phyloP scores from a whole-genome alignment of 108 stramenopile genomes.

The Skeletonema potamos region DNA sequence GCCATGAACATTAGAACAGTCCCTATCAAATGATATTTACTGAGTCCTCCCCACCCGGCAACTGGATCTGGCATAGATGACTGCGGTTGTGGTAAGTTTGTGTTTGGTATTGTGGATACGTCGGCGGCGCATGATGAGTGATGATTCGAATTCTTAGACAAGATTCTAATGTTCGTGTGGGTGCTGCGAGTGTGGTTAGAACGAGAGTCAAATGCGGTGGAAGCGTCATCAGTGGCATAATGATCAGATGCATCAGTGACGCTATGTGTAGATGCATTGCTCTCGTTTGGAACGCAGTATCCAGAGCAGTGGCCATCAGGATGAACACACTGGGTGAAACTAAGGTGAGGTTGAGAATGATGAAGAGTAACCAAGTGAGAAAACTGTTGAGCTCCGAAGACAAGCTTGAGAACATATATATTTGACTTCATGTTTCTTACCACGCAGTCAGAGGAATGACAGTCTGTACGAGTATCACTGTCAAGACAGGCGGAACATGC shows the following conservation, averaged over 20 bases:
- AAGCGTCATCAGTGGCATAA: background rate
- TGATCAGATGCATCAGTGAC: background rate
- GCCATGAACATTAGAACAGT: slow-evolving; percentile 64
- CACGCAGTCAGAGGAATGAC: slow-evolving; percentile 75
- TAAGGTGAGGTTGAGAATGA: background rate
- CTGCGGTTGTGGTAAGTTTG: slow-evolving; percentile 7
- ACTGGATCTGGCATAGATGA: slow-evolving; percentile 27
- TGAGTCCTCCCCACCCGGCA: slow-evolving; percentile 71
- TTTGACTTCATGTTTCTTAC: slow-evolving; percentile 16
- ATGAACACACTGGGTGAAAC: slow-evolving; percentile 68
- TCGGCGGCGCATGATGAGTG: slow-evolving; percentile 7
- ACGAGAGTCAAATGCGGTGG: background rate
- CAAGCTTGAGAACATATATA: background rate
- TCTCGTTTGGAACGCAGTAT: slow-evolving; percentile 9
- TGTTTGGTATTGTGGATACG: slow-evolving; percentile 1
- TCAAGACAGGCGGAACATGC: slow-evolving; percentile 82
- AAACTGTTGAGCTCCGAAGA: background rate
- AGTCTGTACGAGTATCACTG: slow-evolving; percentile 81
- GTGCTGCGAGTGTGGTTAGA: background rate
- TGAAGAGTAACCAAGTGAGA: background rate
- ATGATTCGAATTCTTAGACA: background rate
- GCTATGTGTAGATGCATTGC: background rate
- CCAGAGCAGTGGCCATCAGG: slow-evolving; percentile 56
- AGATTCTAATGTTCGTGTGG: background rate
- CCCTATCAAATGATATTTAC: slow-evolving; percentile 62